Conservation (phyloP, 305 asterid species). For the Euphrasia arctica region DNA sequence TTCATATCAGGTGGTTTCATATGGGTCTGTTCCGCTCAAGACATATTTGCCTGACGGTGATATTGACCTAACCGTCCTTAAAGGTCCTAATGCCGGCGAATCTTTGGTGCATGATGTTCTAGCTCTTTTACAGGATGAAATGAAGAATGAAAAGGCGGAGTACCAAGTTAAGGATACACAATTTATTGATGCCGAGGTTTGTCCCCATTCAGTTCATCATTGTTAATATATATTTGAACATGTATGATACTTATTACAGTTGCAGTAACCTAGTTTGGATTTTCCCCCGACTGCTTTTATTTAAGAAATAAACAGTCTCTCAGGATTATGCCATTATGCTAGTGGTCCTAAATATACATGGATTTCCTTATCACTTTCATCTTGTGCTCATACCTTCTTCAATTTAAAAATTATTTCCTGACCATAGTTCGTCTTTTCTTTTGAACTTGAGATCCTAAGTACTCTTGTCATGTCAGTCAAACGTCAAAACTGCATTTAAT, state of each 20-base stretch:
- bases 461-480: background rate
- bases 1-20: slow-evolving; percentile 59
- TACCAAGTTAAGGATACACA: slow-evolving; percentile 65
- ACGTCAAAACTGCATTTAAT: background rate
- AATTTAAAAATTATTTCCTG: background rate
- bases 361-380: background rate
- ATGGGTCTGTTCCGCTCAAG: slow-evolving; percentile 93
- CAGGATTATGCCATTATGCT: background rate
- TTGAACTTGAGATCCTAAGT: background rate
- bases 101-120: slow-evolving; percentile 54
- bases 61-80: slow-evolving; percentile 71
- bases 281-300: background rate
- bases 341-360: background rate
- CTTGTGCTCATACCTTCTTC: background rate
- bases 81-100: slow-evolving; percentile 40
- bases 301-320: background rate
- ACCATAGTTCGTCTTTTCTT: background rate
- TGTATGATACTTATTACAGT: background rate
- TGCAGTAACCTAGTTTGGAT: background rate
- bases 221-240: background rate
- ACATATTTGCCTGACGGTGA: slow-evolving; percentile 96
- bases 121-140: slow-evolving; percentile 59
- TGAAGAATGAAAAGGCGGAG: slow-evolving; percentile 54
- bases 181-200: slow-evolving; percentile 94
- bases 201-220: background rate